Conservation (phyloP, 306 rosid genomes). For the Cyamopsis tetragonoloba region DNA sequence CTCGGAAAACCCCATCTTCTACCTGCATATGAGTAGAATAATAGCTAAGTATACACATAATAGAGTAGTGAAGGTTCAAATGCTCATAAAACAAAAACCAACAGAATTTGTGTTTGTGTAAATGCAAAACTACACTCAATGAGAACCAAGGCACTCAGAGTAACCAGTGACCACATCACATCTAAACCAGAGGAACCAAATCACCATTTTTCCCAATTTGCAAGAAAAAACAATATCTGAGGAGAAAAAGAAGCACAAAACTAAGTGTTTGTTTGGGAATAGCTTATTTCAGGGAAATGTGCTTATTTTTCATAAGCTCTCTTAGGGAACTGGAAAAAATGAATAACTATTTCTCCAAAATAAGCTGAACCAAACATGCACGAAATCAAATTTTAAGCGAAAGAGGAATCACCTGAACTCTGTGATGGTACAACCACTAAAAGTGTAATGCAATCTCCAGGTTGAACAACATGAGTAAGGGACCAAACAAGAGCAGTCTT, state of each 20-base stretch:
- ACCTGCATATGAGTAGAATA: constrained; percentile 45
- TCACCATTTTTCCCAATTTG: not conserved
- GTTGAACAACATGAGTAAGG: constrained; percentile 95
- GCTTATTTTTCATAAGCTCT: too few species aligned
- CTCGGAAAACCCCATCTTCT: constrained; percentile 91
- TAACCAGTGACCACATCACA: not conserved
- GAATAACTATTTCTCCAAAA: too few species aligned
- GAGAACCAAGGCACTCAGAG: not conserved
- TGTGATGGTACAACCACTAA: constrained; percentile 92
- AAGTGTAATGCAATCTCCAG: constrained; percentile 91
- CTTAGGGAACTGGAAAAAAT: too few species aligned
- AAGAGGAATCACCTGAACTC: constrained; percentile 59
- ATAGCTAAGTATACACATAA: constrained; percentile 4
- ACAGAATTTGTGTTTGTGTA: not conserved
- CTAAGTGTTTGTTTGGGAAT: too few species aligned
- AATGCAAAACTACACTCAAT: not conserved
- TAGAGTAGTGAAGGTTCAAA: not conserved
- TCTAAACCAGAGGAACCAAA: not conserved
- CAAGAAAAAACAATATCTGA: not conserved
- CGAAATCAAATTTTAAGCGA: constrained; percentile 8
- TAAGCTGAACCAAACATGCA: too few species aligned
- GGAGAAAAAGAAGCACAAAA: not conserved
- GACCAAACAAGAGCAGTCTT: constrained; percentile 96
- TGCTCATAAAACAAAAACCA: not conserved
- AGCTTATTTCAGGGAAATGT: too few species aligned